Conservation (phyloP, 2,329 filamentous ascomycete genomes). For the Aciculosporium take region DNA sequence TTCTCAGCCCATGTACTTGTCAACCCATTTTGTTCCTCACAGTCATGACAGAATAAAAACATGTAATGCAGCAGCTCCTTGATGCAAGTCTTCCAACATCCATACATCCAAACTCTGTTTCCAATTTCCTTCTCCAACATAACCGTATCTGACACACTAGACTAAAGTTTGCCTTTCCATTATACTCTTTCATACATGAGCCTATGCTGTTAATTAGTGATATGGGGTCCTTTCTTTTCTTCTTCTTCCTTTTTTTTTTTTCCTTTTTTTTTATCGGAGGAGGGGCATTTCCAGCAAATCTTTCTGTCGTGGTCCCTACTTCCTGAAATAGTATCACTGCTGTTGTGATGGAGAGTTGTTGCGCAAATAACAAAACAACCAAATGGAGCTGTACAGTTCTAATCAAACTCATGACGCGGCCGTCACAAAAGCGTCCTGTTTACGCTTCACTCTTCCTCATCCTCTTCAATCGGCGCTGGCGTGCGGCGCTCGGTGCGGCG, state of each 20-base stretch:
- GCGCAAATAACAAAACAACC: background rate
- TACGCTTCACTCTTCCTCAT: conserved; percentile 42
- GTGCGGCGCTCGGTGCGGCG: conserved; percentile 54
- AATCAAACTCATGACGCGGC: background rate
- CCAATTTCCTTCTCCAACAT: background rate
- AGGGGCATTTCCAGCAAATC: background rate
- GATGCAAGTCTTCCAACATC: background rate
- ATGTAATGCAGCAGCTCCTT: background rate
- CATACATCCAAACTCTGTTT: background rate
- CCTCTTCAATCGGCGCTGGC: conserved; percentile 60
- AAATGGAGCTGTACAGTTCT: background rate
- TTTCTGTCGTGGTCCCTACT: background rate
- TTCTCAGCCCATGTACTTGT: background rate
- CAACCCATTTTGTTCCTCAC: no score
- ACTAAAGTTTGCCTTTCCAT: background rate
- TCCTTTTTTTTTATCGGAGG: background rate
- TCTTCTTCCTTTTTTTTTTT: background rate
- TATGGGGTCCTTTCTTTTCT: no score
- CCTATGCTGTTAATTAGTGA: no score
- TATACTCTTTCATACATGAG: background rate
- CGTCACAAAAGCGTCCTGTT: background rate
- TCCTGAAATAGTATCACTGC: background rate
- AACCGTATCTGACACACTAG: background rate
- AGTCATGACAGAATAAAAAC: background rate
- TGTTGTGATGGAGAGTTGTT: background rate